Percentiles rank a stretch among this genome's conserved stretches.
These are phyloP conservation scores for Penicillium sp. DNA, from an alignment of 2,329 filamentous ascomycete genomes.

Conservation along the genomic window DNA sequence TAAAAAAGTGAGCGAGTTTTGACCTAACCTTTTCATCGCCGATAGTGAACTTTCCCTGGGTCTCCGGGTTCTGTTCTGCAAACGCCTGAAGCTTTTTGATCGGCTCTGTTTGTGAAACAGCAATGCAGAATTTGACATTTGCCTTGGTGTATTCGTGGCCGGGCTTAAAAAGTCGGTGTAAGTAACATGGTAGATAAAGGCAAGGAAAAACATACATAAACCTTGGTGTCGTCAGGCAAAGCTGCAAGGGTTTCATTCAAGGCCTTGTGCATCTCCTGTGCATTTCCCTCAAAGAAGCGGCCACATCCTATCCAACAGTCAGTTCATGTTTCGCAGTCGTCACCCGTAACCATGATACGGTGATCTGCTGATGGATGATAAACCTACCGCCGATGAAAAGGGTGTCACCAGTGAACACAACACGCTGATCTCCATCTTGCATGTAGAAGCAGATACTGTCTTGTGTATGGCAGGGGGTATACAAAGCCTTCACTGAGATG, in stretches of 20 bases:
- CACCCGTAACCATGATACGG: not conserved
- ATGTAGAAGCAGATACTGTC: constrained; percentile 96
- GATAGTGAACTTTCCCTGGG: constrained; percentile 94
- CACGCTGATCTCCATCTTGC: constrained; percentile 72
- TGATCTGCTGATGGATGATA: not conserved
- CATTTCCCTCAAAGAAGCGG: constrained; percentile 90
- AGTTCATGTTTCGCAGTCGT: not conserved
- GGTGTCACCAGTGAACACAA: constrained; percentile 94
- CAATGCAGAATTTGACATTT: constrained; percentile 85
- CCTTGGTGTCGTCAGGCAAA: constrained; percentile 85
- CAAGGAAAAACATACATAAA: constrained; percentile 67
- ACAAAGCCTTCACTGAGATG: constrained; percentile 81
- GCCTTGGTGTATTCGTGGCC: constrained; percentile 98
- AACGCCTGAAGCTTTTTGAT: constrained; percentile 77
- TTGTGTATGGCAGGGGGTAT: constrained; percentile 97
- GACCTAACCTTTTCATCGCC: constrained; percentile 83
- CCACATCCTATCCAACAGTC: constrained; percentile 70
- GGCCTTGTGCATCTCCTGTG: constrained; percentile 88
- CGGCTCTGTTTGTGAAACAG: constrained; percentile 72
- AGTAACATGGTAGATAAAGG: not conserved
- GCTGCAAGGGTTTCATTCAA: constrained; percentile 80
- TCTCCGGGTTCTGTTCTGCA: constrained; percentile 78
- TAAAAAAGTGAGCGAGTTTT: not conserved
- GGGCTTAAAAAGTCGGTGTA: constrained; percentile 56
- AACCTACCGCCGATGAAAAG: constrained; percentile 82